Conservation (phyloP, 768 basidiomycete species). For the Sporobolomyces phaffii region DNA sequence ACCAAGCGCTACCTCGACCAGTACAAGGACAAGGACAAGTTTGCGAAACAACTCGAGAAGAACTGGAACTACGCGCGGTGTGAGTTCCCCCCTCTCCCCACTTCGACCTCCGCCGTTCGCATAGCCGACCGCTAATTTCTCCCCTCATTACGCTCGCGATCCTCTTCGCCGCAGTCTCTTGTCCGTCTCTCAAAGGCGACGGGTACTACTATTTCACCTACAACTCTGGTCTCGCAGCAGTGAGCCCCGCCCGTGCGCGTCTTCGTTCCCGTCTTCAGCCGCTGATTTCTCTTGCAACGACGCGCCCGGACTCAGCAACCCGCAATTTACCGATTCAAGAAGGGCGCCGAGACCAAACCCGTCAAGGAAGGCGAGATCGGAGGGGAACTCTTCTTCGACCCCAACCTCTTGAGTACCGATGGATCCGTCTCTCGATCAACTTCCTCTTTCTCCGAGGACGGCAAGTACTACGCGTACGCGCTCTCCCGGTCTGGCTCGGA, state of each 20-base stretch:
- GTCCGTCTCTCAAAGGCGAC: slow-evolving; percentile 60
- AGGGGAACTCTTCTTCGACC: slow-evolving; percentile 76
- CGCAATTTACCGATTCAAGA: slow-evolving; percentile 56
- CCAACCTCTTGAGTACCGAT: slow-evolving; percentile 65
- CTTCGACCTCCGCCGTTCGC: background rate
- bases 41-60: slow-evolving; percentile 58
- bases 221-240: slow-evolving; percentile 70
- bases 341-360: slow-evolving; percentile 20
- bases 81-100: background rate
- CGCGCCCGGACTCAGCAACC: slow-evolving; percentile 50
- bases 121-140: too few relatives aligned
- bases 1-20: slow-evolving; percentile 55
- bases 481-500: slow-evolving; percentile 40
- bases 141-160: background rate
- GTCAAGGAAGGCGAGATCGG: slow-evolving; percentile 47
- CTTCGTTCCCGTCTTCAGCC: background rate
- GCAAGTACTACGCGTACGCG: slow-evolving; percentile 57
- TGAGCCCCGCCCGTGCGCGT: slow-evolving; percentile 46
- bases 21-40: slow-evolving; percentile 56
- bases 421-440: slow-evolving; percentile 62
- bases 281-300: background rate
- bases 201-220: slow-evolving; percentile 61
- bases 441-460: slow-evolving; percentile 61
- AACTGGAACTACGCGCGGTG: slow-evolving; percentile 57
- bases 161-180: slow-evolving; percentile 54